Conservation (phyloP, 2,329 filamentous ascomycete species). For the Thermothelomyces thermophilus region DNA sequence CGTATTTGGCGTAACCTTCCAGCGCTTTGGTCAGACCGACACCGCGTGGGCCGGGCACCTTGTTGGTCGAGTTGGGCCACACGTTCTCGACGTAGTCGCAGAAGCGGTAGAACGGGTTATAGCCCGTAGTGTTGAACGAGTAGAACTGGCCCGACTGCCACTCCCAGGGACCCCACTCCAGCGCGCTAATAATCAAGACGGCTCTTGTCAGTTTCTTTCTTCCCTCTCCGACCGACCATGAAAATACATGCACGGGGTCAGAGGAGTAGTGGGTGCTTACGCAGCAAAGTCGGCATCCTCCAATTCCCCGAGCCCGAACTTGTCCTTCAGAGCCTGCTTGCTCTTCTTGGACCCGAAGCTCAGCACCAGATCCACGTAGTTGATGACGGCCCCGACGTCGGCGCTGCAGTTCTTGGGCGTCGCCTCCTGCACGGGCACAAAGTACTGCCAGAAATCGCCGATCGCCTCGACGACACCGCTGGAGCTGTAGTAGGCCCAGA, state of each 20-base stretch:
- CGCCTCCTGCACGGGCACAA: slow-evolving; percentile 45
- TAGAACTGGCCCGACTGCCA: slow-evolving; percentile 41
- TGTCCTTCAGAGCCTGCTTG: slow-evolving; percentile 41
- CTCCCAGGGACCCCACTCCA: slow-evolving; percentile 42
- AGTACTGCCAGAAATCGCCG: slow-evolving; percentile 50
- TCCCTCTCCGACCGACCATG: no score
- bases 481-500: slow-evolving; percentile 52
- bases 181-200: slow-evolving; percentile 16
- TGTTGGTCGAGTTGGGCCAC: slow-evolving; percentile 35
- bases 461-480: slow-evolving; percentile 49
- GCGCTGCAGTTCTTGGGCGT: slow-evolving; percentile 51
- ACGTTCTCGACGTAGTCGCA: slow-evolving; percentile 44
- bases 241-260: no score
- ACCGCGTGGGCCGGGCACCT: slow-evolving; percentile 42
- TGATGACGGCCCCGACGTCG: slow-evolving; percentile 45
- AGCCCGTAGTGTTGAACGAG: slow-evolving; percentile 39
- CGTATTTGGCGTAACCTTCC: slow-evolving; percentile 45
- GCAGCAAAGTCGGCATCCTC: slow-evolving; percentile 40
- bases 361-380: slow-evolving; percentile 44
- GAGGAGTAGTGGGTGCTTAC: slow-evolving; percentile 19
- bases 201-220: neutral
- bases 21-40: slow-evolving; percentile 47
- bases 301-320: slow-evolving; percentile 42
- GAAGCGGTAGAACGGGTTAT: slow-evolving; percentile 43
- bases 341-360: slow-evolving; percentile 33